A percentile compares a stretch with the other conserved stretches of the same genome.
Evolutionary conservation across 371 early-diverging fungal species (phyloP).

Genomic region (Apophysomyces elegans): DNA sequence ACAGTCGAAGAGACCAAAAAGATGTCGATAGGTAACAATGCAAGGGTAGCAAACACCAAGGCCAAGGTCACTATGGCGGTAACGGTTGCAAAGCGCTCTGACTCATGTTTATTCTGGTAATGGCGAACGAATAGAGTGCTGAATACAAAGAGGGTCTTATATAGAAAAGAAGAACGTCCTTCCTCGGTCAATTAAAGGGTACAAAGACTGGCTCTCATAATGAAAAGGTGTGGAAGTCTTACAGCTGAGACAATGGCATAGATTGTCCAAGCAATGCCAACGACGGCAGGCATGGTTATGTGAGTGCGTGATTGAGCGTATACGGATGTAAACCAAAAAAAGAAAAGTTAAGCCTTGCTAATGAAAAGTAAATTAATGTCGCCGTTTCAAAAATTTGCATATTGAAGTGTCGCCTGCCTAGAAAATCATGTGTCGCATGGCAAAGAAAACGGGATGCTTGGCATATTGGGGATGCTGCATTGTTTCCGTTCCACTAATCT

Average conservation of each 20-base stretch:
- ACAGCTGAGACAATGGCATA: constrained; percentile 38
- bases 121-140: constrained; percentile 57
- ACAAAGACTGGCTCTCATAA: too few species aligned
- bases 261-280: constrained; percentile 40
- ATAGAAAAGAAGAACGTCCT: background rate
- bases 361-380: background rate
- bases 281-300: constrained; percentile 30
- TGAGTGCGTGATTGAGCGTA: background rate
- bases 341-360: background rate
- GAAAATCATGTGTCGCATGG: too few species aligned
- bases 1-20: constrained; percentile 70
- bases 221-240: constrained; percentile 3
- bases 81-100: constrained; percentile 59
- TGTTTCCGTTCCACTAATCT: too few species aligned
- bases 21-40: constrained; percentile 70
- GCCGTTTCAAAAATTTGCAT: too few species aligned
- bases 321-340: background rate
- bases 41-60: constrained; percentile 56
- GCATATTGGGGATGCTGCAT: too few species aligned
- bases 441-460: too few species aligned
- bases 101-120: constrained; percentile 61
- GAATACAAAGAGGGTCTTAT: constrained; percentile 52
- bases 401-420: too few species aligned
- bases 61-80: constrained; percentile 57
- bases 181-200: background rate